These are phyloP conservation scores for Penicillium pulvis DNA, from an alignment of 495 filamentous ascomycete species.

Conservation along the genomic window DNA sequence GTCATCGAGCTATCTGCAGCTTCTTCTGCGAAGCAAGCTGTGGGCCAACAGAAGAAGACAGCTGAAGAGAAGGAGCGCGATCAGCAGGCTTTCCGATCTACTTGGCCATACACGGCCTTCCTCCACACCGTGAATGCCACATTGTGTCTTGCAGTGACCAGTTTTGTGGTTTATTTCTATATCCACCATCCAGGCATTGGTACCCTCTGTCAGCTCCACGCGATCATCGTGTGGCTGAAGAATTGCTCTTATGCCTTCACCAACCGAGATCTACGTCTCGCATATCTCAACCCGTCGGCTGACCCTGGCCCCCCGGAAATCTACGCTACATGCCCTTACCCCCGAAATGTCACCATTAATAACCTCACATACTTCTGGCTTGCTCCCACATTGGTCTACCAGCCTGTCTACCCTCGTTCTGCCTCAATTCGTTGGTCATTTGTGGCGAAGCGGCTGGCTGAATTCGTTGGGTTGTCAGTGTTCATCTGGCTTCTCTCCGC, in stretches of 20 bases:
- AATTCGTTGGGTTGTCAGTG: constrained; percentile 71
- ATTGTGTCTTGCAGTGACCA: constrained; percentile 77
- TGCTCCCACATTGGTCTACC: constrained; percentile 94
- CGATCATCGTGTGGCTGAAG: constrained; percentile 95
- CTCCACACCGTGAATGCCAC: constrained; percentile 83
- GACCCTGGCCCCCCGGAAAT: constrained; percentile 69
- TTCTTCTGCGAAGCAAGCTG: constrained; percentile 65
- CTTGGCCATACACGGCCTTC: constrained; percentile 76
- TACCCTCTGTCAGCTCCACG: constrained; percentile 85
- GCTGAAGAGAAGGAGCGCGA: constrained; percentile 55
- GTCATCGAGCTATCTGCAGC: constrained; percentile 83
- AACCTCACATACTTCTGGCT: constrained; percentile 97
- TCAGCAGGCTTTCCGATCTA: constrained; percentile 59
- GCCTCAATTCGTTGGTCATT: constrained; percentile 79
- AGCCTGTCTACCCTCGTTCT: constrained; percentile 90
- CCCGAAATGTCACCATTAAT: constrained; percentile 78
- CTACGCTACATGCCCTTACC: constrained; percentile 85
- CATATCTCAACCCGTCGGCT: constrained; percentile 67
- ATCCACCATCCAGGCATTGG: constrained; percentile 94
- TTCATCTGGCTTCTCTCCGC: constrained; percentile 93
- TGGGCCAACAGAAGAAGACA: constrained; percentile 62
- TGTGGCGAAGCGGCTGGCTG: constrained; percentile 76
- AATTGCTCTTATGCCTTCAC: constrained; percentile 94
- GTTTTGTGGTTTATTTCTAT: constrained; percentile 80
- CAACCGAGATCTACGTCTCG: constrained; percentile 91